These are phyloP conservation scores for Eucalyptus pauciflora DNA, from an alignment of 345 rosid genomes.

Conservation along the genomic window DNA sequence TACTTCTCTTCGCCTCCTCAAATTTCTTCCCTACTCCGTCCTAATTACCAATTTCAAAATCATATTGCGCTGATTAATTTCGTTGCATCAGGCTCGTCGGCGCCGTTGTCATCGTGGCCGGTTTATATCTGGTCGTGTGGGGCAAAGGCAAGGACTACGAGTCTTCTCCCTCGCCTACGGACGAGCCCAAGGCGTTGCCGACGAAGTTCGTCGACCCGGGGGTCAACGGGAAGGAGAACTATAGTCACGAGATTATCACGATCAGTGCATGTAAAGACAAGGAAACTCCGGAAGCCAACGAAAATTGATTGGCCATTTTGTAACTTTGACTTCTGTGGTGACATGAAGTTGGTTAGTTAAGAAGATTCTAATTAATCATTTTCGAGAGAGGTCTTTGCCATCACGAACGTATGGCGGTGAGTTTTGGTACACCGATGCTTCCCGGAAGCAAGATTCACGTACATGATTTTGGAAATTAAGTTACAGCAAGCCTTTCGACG, in stretches of 20 bases:
- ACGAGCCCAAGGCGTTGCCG: constrained; percentile 10
- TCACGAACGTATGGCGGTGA: neutral
- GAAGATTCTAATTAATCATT: neutral
- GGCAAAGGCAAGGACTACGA: constrained; percentile 67
- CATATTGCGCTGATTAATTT: neutral
- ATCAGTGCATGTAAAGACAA: neutral
- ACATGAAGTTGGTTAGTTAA: neutral
- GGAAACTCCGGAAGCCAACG: neutral
- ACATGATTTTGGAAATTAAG: neutral
- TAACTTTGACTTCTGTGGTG: neutral
- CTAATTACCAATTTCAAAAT: neutral
- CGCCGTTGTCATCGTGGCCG: constrained; percentile 61
- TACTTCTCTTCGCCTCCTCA: neutral
- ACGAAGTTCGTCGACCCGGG: constrained; percentile 1
- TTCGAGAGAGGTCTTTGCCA: neutral
- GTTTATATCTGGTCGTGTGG: constrained; percentile 78
- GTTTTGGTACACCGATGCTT: neutral
- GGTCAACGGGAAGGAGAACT: neutral
- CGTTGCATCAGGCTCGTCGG: constrained; percentile 57
- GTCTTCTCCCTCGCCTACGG: neutral
- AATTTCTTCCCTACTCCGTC: neutral
- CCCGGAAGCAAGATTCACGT: neutral
- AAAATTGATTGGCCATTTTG: neutral
- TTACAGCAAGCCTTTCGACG: neutral
- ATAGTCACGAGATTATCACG: constrained; percentile 13